Base-by-base conservation (phyloP, 108 stramenopile genomes). In the Nannochloropsis granulata region DNA sequence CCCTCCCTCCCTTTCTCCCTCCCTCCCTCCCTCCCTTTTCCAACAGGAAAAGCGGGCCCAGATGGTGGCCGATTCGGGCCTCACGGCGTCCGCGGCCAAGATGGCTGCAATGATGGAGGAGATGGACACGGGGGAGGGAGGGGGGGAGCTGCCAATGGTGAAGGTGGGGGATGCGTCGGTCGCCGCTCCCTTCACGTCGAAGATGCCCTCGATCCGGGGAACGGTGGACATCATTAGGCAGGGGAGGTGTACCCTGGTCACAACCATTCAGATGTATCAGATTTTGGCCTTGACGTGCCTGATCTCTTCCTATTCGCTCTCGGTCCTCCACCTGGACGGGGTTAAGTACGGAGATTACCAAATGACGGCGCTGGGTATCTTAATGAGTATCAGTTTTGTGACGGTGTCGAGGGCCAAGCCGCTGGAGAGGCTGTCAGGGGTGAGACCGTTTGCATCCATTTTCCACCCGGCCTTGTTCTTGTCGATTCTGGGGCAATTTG, bases 151-250 rank as follows among this genome's bases (percentile, higher is more conserved):
- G 8, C 87, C 81, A 0, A 94, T 95, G 94, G 94, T 96, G 5
- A 94, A 96, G 91, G 92, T 96, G 43, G 97, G 97, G 24, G 97
- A 98, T 87, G 97, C 97, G 24, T 94, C 93, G 87, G 93, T 98
- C 82, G 97, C 97, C 43, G 95, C 97, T 71, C 97, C 97, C 16
- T 98, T 98, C 84, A 98, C 97, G 12, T 94, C 94, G 79, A 95
- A 96, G 87, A 94, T 97, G 93, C 97, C 97, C 13, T 95, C 94
- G 81, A 97, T 98, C 85, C 92, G 92, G 78, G 96, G 94, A 88
- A 95, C 94, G 82, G 95, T 97, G 1, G 97, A 98, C 89, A 96
- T 98, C 80, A 94, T 98, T 82, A 93, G 97, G 24, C 97, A 98
- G 86, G 95, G 96, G 25, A 90, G 95, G 8, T 97, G 95, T 85